Conservation (phyloP, 2,329 filamentous ascomycete species). For the Pseudocercospora fuligena region DNA sequence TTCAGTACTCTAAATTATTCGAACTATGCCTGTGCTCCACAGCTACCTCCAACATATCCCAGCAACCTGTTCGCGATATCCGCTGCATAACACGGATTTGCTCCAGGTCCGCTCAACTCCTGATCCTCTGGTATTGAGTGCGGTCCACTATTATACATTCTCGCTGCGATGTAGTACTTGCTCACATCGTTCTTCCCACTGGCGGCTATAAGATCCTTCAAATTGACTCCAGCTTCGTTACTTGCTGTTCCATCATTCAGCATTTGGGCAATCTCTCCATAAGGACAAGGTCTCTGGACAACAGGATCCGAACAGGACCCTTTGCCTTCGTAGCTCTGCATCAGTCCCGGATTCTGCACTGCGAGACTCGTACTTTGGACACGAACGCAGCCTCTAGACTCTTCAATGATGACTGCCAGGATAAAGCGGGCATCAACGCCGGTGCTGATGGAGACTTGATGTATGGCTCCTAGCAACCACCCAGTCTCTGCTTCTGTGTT, state of each 20-base stretch:
- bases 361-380: slow-evolving; percentile 47
- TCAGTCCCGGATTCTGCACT: slow-evolving; percentile 51
- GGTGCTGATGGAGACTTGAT: slow-evolving; percentile 37
- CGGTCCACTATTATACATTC: slow-evolving; percentile 55
- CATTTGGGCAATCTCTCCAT: slow-evolving; percentile 44
- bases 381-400: slow-evolving; percentile 51
- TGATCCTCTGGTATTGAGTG: slow-evolving; percentile 12
- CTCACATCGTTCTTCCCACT: slow-evolving; percentile 38
- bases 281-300: slow-evolving; percentile 45
- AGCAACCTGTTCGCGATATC: slow-evolving; percentile 26
- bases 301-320: slow-evolving; percentile 31
- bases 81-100: slow-evolving; percentile 21
- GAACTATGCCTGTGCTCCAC: not conserved
- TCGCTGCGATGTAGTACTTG: slow-evolving; percentile 53
- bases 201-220: slow-evolving; percentile 44
- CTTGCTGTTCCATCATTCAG: slow-evolving; percentile 49
- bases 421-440: slow-evolving; percentile 48
- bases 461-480: slow-evolving; percentile 46
- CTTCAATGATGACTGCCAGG: slow-evolving; percentile 49
- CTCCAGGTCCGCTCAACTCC: slow-evolving; percentile 10
- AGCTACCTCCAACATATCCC: slow-evolving; percentile 14
- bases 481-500: slow-evolving; percentile 45
- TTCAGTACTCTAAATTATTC: not conserved
- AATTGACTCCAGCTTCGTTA: slow-evolving; percentile 47
- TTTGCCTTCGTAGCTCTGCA: slow-evolving; percentile 49